A percentile compares a stretch with the other conserved stretches of the same genome.
phyloP scores from a whole-genome alignment of 441 rosid species.

The Gossypium schwendimanii region DNA sequence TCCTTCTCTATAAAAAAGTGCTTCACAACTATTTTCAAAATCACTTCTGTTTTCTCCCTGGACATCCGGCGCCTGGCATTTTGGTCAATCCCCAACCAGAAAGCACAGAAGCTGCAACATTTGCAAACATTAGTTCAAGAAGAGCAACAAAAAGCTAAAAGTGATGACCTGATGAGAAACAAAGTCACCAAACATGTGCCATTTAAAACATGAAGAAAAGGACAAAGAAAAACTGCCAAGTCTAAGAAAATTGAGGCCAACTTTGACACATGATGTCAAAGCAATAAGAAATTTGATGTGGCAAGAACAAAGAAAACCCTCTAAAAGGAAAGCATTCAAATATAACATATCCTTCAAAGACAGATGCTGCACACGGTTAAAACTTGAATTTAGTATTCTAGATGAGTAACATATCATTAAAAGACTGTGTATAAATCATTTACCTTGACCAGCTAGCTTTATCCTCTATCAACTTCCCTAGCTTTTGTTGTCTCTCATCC shows the following conservation, averaged over 20 bases:
- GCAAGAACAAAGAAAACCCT: background rate
- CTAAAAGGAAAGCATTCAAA: background rate
- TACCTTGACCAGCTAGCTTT: slow-evolving; percentile 94
- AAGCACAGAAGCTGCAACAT: slow-evolving; percentile 63
- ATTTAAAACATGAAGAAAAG: background rate
- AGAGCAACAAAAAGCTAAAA: background rate
- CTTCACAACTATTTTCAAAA: slow-evolving; percentile 78
- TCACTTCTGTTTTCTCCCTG: slow-evolving; percentile 66
- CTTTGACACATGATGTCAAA: background rate
- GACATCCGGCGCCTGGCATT: slow-evolving; percentile 67
- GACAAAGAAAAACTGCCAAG: background rate
- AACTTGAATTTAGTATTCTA: background rate
- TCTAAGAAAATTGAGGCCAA: background rate
- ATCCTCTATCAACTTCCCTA: slow-evolving; percentile 71
- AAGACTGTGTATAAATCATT: background rate
- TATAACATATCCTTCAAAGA: background rate
- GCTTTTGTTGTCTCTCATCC: slow-evolving; percentile 82
- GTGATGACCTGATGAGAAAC: background rate
- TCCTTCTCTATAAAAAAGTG: slow-evolving; percentile 92
- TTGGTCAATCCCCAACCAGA: slow-evolving; percentile 82
- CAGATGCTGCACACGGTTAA: background rate
- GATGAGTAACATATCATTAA: background rate
- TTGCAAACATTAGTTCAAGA: slow-evolving; percentile 14
- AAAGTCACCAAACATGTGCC: background rate
- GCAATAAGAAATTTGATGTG: background rate